These are phyloP conservation scores for Lactuca sativa DNA, from an alignment of 129 eudicot genomes.

Conservation along the genomic window DNA sequence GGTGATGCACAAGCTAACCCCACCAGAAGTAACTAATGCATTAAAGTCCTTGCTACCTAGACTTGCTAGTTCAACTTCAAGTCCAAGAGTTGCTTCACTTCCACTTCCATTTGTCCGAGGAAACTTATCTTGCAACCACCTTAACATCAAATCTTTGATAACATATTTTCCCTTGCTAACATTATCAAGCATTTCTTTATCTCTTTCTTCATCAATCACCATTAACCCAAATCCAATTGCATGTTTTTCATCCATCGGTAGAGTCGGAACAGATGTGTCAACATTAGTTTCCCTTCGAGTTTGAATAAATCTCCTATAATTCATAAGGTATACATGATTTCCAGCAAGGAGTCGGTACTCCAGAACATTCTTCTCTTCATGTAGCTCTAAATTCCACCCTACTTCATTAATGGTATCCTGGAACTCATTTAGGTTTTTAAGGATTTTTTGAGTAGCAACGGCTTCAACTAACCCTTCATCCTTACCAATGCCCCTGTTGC, in stretches of 20 bases:
- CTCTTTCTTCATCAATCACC: too few relatives aligned
- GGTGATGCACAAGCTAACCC: too few relatives aligned
- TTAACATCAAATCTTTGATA: too few relatives aligned
- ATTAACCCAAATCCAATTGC: constrained; percentile 95
- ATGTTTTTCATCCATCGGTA: constrained; percentile 97
- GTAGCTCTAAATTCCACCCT: constrained; percentile 90
- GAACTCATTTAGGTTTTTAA: constrained; percentile 97
- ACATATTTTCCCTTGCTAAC: too few relatives aligned
- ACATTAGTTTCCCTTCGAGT: constrained; percentile 97
- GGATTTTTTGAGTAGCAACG: constrained; percentile 99
- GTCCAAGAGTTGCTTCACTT: too few relatives aligned
- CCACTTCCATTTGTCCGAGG: too few relatives aligned
- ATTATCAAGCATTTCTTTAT: too few relatives aligned
- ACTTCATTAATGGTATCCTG: constrained; percentile 99
- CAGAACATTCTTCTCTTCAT: constrained; percentile 91
- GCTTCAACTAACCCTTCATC: constrained; percentile 99
- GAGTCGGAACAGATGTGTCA: constrained; percentile 93
- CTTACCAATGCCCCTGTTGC: constrained; percentile 95
- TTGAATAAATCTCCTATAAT: constrained; percentile 88
- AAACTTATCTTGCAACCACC: too few relatives aligned
- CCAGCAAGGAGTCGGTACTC: constrained; percentile 93
- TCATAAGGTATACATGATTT: constrained; percentile 94
- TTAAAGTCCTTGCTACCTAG: too few relatives aligned
- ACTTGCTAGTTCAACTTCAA: too few relatives aligned
- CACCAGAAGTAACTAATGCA: too few relatives aligned